Base-by-base conservation (phyloP, 2,329 filamentous ascomycete genomes). In the Colletotrichum liaoningense region DNA sequence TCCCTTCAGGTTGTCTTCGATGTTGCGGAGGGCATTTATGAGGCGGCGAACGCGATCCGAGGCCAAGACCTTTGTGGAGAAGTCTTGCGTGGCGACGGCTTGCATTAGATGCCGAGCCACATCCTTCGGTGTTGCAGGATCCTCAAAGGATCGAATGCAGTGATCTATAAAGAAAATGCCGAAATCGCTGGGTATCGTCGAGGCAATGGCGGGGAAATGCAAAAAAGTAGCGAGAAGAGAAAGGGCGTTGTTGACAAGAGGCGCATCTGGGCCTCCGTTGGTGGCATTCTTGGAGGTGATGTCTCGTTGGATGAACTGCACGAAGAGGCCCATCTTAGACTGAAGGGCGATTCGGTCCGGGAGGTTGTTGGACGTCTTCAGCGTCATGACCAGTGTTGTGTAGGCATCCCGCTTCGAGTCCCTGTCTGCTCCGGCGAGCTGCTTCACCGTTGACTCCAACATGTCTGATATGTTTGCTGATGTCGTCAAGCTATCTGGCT, bases 291-390 rank as follows among this genome's bases (percentile, higher is more conserved):
- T 91, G 12, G 91, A 87, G 7, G 88, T 89, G 28, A 98, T 87
- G 80, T 99, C 97, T 73, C 95, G 90, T 78, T 93, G 91, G 68
- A 98, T 94, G 79, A 95, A 98, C 73, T 95, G 93, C 76, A 91
- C 91, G 72, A 98, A 88, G 3, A 94, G 84, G 12, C 89, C 88
- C 87, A 98, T 93, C 81, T 97, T 97, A 63, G 90, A 89, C 70
- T 91, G 89, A 67, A 97, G 86, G 12, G 92, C 91, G 69, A 93
- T 90, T 46, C 91, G 86, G 76, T 97, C 93, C 0, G 95, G 95
- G 16, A 97, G 84, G 76, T 94, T 93, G 75, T 95, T 94, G 70
- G 96, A 98, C 6, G 93, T 89, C 80, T 94, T 94, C 77, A 98
- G 86, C 4, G 93, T 92, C 42, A 91, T 89, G 38, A 93, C 90